Percentiles rank a stretch among this genome's conserved stretches.
phyloP scores from a whole-genome alignment of 441 rosid genomes.

The Eutrema salsugineum region DNA sequence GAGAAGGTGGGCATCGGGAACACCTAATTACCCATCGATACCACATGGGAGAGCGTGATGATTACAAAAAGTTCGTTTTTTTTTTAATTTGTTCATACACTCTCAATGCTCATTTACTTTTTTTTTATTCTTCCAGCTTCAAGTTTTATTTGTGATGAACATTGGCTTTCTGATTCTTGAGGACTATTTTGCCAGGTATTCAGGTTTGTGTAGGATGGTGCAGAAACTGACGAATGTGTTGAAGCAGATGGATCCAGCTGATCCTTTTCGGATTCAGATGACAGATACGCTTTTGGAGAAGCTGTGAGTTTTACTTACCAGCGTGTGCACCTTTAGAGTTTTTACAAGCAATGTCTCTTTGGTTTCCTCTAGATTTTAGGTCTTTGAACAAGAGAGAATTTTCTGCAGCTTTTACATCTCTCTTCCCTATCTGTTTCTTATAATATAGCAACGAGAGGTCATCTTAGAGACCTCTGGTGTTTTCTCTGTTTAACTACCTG shows the following conservation, averaged over 20 bases:
- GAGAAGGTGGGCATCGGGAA: slow-evolving; percentile 79
- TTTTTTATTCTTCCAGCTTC: background rate
- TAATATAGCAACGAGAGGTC: background rate
- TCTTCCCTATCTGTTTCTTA: background rate
- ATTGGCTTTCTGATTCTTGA: background rate
- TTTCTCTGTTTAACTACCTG: background rate
- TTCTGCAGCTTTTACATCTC: background rate
- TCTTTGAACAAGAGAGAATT: background rate
- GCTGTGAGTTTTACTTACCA: slow-evolving; percentile 46
- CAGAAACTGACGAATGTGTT: slow-evolving; percentile 75
- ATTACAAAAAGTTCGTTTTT: slow-evolving; percentile 69
- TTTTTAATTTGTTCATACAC: background rate
- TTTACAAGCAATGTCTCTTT: background rate
- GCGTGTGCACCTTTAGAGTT: background rate
- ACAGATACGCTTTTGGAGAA: slow-evolving; percentile 79
- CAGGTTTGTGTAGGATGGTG: slow-evolving; percentile 74
- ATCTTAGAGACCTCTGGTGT: background rate
- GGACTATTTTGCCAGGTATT: slow-evolving; percentile 44
- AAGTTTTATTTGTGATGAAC: background rate
- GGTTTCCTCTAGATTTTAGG: background rate
- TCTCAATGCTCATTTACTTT: background rate
- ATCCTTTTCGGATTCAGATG: slow-evolving; percentile 80
- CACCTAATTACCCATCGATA: slow-evolving; percentile 56
- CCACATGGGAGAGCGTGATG: slow-evolving; percentile 75
- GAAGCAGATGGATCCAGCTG: slow-evolving; percentile 84